Conservation (phyloP, 208 protist genomes). For the Trypanosoma platydactyli region DNA sequence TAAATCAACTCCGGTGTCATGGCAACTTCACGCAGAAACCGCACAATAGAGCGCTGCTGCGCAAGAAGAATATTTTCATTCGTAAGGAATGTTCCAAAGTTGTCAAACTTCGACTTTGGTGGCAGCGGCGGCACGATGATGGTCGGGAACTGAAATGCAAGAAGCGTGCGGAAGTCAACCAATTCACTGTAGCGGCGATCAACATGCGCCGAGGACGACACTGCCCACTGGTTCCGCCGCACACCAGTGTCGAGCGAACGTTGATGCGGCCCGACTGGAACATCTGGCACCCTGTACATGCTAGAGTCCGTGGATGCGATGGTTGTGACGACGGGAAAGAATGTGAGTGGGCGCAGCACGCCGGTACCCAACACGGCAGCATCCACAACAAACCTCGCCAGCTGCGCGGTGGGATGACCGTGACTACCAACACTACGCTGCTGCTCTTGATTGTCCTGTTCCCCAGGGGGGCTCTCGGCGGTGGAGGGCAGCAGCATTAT, state of each 20-base stretch:
- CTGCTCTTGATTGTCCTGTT: not conserved
- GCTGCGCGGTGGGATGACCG: not conserved
- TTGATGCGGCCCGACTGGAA: slow-evolving; percentile 51
- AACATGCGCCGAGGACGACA: slow-evolving; percentile 30
- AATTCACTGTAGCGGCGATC: slow-evolving; percentile 86
- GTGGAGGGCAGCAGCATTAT: too few species aligned
- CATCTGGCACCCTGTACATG: slow-evolving; percentile 42
- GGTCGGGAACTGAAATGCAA: slow-evolving; percentile 71
- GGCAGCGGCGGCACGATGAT: slow-evolving; percentile 81
- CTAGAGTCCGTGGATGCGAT: slow-evolving; percentile 49
- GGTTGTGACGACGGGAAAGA: slow-evolving; percentile 67
- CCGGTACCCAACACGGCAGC: slow-evolving; percentile 49
- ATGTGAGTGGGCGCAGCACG: slow-evolving; percentile 60
- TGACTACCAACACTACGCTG: not conserved
- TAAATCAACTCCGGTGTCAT: slow-evolving; percentile 73
- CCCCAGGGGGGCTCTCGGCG: too few species aligned
- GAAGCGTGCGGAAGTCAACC: slow-evolving; percentile 60
- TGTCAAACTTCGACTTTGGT: slow-evolving; percentile 58
- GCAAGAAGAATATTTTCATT: slow-evolving; percentile 46
- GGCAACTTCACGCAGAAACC: slow-evolving; percentile 75
- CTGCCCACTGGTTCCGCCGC: slow-evolving; percentile 53
- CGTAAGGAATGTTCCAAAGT: slow-evolving; percentile 72
- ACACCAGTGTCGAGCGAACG: slow-evolving; percentile 41
- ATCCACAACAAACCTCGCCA: slow-evolving; percentile 56
- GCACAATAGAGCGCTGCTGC: slow-evolving; percentile 61